Evolutionary conservation across 768 basidiomycete species (phyloP).

Genomic region (Chalciporus sphaerocephalus): DNA sequence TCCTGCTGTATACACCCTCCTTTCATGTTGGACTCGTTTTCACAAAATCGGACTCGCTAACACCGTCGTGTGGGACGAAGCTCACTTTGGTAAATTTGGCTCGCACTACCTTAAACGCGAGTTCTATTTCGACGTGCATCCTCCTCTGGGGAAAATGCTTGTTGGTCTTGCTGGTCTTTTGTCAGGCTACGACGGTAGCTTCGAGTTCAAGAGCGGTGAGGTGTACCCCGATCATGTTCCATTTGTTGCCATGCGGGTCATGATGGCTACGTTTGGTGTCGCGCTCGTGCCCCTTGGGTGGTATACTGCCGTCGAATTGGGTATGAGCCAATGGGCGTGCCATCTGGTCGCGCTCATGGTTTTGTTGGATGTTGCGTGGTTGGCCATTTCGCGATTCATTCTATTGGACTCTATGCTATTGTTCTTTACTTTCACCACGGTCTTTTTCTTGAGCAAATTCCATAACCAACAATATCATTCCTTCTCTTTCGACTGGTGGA

Average conservation of each 20-base stretch:
- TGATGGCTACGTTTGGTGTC: slow-evolving; percentile 92
- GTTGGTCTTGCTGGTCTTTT: slow-evolving; percentile 91
- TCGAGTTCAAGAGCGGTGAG: slow-evolving; percentile 92
- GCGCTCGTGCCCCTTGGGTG: slow-evolving; percentile 94
- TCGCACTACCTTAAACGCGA: slow-evolving; percentile 97
- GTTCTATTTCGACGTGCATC: slow-evolving; percentile 99
- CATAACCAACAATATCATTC: slow-evolving; percentile 94
- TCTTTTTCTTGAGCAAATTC: slow-evolving; percentile 92
- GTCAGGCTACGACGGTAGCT: slow-evolving; percentile 86
- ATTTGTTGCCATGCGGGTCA: slow-evolving; percentile 91
- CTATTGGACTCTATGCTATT: slow-evolving; percentile 98
- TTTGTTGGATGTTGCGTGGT: slow-evolving; percentile 92
- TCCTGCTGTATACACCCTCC: slow-evolving; percentile 83
- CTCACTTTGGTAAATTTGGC: slow-evolving; percentile 99
- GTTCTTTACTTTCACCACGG: slow-evolving; percentile 96
- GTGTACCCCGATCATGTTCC: slow-evolving; percentile 81
- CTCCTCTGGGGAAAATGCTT: slow-evolving; percentile 98
- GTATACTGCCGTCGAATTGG: slow-evolving; percentile 93
- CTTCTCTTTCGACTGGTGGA: slow-evolving; percentile 96
- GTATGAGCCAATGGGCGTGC: slow-evolving; percentile 84
- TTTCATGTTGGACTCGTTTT: slow-evolving; percentile 93
- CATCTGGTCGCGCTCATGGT: slow-evolving; percentile 95
- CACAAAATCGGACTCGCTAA: slow-evolving; percentile 86
- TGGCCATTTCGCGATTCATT: slow-evolving; percentile 95
- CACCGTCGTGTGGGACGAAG: slow-evolving; percentile 97